Conservation (phyloP, 192 early-diverging fungal species). For the Anaeromyces robustus region DNA sequence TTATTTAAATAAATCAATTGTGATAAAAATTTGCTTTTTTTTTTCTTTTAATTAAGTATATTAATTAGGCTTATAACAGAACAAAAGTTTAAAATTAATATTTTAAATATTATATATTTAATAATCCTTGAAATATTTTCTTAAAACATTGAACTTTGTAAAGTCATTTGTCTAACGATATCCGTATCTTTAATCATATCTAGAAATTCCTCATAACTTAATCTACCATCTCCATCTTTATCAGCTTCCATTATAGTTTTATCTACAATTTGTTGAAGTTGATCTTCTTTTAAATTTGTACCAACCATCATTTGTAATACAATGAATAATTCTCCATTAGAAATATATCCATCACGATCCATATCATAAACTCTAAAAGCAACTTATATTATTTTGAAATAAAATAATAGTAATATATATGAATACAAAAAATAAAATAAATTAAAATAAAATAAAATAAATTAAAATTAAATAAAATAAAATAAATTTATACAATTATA, state of each 20-base stretch:
- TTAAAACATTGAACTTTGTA: constrained; percentile 15
- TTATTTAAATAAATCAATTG: too few relatives aligned
- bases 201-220: constrained; percentile 92
- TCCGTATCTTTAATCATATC: constrained; percentile 90
- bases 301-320: constrained; percentile 99
- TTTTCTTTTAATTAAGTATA: too few relatives aligned
- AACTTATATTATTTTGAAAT: too few relatives aligned
- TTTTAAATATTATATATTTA: too few relatives aligned
- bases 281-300: constrained; percentile 85
- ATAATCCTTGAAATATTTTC: too few relatives aligned
- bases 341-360: constrained; percentile 96
- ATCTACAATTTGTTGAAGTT: constrained; percentile 99
- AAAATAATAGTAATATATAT: too few relatives aligned
- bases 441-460: background rate
- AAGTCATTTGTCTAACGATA: constrained; percentile 87
- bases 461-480: background rate
- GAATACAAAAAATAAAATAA: background rate
- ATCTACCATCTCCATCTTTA: constrained; percentile 82
- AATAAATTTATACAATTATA: too few relatives aligned
- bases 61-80: too few relatives aligned
- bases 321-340: constrained; percentile 95
- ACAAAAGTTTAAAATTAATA: too few relatives aligned
- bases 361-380: constrained; percentile 99
- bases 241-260: constrained; percentile 99
- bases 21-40: too few relatives aligned